A percentile compares a stretch with the other conserved stretches of the same genome.
These are phyloP conservation scores for Jamesozyma spencerorum DNA, from an alignment of 805 yeast genomes.

Conservation along the genomic window DNA sequence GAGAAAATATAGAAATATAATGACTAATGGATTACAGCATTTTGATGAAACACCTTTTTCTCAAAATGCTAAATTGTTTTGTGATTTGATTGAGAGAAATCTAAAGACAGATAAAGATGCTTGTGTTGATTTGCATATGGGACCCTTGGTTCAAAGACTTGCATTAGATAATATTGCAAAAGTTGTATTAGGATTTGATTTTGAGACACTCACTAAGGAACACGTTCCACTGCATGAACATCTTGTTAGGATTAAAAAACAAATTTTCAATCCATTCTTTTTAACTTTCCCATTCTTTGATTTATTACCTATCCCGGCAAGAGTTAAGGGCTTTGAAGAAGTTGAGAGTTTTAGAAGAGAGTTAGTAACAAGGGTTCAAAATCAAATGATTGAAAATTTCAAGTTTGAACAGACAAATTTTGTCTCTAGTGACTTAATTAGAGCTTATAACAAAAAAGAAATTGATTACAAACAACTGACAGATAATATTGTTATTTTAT, in stretches of 20 bases:
- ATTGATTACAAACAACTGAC: slow-evolving; percentile 39
- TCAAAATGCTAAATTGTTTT: slow-evolving; percentile 32
- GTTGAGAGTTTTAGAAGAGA: slow-evolving; percentile 35
- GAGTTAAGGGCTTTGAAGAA: slow-evolving; percentile 36
- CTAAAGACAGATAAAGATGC: neutral
- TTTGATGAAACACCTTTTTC: slow-evolving; percentile 35
- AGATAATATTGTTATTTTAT: slow-evolving; percentile 45
- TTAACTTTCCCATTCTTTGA: slow-evolving; percentile 50
- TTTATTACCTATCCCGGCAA: slow-evolving; percentile 38
- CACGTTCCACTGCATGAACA: slow-evolving; percentile 31
- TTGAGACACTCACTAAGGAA: slow-evolving; percentile 31
- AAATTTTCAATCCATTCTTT: slow-evolving; percentile 46
- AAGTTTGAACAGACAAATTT: slow-evolving; percentile 29
- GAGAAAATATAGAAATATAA: slow-evolving; percentile 38
- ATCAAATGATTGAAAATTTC: slow-evolving; percentile 24
- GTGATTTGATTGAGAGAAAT: slow-evolving; percentile 19
- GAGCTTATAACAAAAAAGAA: slow-evolving; percentile 31
- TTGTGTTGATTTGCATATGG: slow-evolving; percentile 11
- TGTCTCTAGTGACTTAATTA: slow-evolving; percentile 36
- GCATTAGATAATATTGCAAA: slow-evolving; percentile 43
- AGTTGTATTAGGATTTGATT: slow-evolving; percentile 42
- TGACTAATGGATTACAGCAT: slow-evolving; percentile 42
- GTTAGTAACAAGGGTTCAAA: slow-evolving; percentile 31
- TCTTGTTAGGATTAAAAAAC: slow-evolving; percentile 38
- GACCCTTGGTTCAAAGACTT: slow-evolving; percentile 38